Percentiles rank a stretch among this genome's conserved stretches.
These are phyloP conservation scores for Fusarium brachygibbosum DNA, from an alignment of 2,329 filamentous ascomycete species.

Conservation along the genomic window DNA sequence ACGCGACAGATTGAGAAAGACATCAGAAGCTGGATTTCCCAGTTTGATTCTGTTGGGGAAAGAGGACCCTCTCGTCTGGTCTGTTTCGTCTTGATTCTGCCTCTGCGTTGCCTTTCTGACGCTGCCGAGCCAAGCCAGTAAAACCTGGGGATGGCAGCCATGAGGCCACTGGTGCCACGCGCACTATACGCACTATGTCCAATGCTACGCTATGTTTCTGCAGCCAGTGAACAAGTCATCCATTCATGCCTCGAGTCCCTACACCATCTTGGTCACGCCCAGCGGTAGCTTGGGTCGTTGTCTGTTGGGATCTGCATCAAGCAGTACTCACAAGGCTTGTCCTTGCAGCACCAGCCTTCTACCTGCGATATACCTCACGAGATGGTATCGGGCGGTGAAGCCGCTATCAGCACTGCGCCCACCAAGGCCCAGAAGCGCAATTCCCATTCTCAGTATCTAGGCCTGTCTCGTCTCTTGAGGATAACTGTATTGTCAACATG, in stretches of 20 bases:
- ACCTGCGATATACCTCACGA: conserved; percentile 34
- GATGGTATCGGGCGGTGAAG: conserved; percentile 44
- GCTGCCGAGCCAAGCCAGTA: conserved; percentile 36
- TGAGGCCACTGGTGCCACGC: conserved; percentile 49
- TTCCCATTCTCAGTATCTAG: conserved; percentile 36
- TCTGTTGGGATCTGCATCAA: conserved; percentile 46
- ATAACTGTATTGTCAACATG: not conserved
- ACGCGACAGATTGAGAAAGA: conserved; percentile 29
- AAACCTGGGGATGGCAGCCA: conserved; percentile 41
- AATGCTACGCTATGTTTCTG: conserved; percentile 29
- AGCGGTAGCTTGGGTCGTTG: conserved; percentile 29
- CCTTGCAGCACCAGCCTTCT: conserved; percentile 2
- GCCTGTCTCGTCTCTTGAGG: conserved; percentile 9
- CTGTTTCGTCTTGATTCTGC: conserved; percentile 16
- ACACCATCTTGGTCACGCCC: conserved; percentile 42
- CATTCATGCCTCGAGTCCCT: conserved; percentile 44
- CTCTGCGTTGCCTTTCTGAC: conserved; percentile 11
- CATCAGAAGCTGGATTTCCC: conserved; percentile 27
- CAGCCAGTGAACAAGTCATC: conserved; percentile 27
- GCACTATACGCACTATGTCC: conserved; percentile 39
- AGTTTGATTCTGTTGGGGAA: conserved; percentile 35
- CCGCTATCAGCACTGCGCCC: conserved; percentile 42
- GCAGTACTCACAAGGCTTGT: conserved; percentile 39
- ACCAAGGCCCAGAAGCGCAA: conserved; percentile 42
- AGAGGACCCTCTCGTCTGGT: conserved; percentile 22